Base-by-base conservation (phyloP, 179 eudicot species). In the Drosera spatulata region DNA sequence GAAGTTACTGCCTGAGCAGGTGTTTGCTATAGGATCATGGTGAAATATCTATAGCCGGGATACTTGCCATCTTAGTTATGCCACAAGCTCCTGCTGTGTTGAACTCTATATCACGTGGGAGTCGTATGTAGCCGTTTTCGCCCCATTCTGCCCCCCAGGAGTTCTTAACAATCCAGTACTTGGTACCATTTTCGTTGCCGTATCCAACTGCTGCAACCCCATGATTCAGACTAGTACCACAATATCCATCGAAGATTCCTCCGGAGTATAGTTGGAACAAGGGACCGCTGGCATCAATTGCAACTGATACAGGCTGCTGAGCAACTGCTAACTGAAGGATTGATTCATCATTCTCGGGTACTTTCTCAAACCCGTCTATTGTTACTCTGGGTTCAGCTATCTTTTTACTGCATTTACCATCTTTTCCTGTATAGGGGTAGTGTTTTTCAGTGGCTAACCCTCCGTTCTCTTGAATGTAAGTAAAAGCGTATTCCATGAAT, bases 91-190 rank as follows among this genome's bases (percentile, higher is more conserved):
- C 82, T 33, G 47, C 51, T 55, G 58, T 69, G 33, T 66, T 65
- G 13, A 46, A 12, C n/a, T n/a, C n/a, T 5, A 48, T 15, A 39
- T 47, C 69, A 37, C 79, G 73, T 61, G 64, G 63, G 66, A 83
- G 68, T 55, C 72, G 71, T 49, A 83, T 59, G 10, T 76, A 83
- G 7, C 82, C 88, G 3, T 43, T 53, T 56, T 83, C 80, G 3
- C 85, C 84, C 86, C 86, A 85, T 3, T 10, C 61, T 6, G 66
- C 10, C n/a, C 88, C 84, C 84, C 84, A 76, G 13, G 84, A 72
- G 66, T 79, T 80, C 72, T 77, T 80, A 69, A 78, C 75, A 3
- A 73, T 13, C 84, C 88, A 83, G 61, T 71, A 76, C 63, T 72
- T 71, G 4, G 45, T 61, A 4, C 64, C 72, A 10, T 52, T 4